Evolutionary conservation across 495 filamentous ascomycete genomes (phyloP).

Genomic region (Daldinia childiae): DNA sequence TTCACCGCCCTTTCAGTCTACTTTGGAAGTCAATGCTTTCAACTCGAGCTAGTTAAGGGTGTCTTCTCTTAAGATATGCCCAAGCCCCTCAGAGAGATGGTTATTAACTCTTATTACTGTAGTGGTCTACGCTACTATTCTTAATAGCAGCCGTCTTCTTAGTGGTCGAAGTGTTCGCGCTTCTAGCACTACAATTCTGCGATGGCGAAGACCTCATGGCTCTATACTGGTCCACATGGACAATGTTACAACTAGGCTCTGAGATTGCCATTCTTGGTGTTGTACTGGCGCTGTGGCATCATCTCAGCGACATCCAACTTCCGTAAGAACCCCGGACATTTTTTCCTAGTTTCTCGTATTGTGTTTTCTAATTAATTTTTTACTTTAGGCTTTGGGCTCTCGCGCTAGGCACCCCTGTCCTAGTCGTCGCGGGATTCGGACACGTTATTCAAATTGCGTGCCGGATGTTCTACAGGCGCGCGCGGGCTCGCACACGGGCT

Average conservation of each 20-base stretch:
- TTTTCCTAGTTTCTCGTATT: not conserved
- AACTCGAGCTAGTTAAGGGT: too few relatives aligned
- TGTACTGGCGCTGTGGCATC: conserved; percentile 52
- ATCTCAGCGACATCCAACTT: conserved; percentile 50
- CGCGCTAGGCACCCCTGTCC: conserved; percentile 59
- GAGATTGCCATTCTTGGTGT: conserved; percentile 61
- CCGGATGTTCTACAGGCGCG: conserved; percentile 20
- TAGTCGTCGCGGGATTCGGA: conserved; percentile 57
- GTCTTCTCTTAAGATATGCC: not conserved
- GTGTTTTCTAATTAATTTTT: not conserved
- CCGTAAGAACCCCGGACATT: conserved; percentile 43
- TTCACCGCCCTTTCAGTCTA: too few relatives aligned
- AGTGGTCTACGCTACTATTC: conserved; percentile 49
- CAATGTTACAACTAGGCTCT: conserved; percentile 57
- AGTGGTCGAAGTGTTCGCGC: conserved; percentile 55
- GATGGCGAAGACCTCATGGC: conserved; percentile 60
- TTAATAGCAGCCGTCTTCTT: conserved; percentile 46
- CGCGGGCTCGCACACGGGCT: conserved; percentile 4
- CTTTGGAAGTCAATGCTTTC: too few relatives aligned
- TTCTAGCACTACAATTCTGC: conserved; percentile 58
- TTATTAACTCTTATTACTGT: not conserved
- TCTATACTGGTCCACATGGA: conserved; percentile 61
- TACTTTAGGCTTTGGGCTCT: conserved; percentile 54
- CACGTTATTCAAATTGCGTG: conserved; percentile 50
- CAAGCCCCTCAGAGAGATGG: not conserved